Conservation (phyloP, 345 rosid genomes). For the Alliaria petiolata region DNA sequence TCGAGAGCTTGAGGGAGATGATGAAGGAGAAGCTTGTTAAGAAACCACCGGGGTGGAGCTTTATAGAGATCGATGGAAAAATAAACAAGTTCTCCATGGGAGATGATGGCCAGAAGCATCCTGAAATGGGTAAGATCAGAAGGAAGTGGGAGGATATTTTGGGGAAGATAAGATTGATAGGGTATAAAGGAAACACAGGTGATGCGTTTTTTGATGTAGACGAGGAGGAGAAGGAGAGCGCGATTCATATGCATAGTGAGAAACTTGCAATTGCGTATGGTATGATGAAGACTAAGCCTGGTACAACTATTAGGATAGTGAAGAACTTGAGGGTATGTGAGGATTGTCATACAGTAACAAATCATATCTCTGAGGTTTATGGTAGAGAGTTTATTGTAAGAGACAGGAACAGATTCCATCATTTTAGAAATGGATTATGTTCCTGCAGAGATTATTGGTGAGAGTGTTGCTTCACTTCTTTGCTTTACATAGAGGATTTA, state of each 20-base stretch:
- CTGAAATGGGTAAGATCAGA: conserved; percentile 53
- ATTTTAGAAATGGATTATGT: conserved; percentile 63
- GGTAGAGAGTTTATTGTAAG: conserved; percentile 63
- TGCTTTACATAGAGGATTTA: not conserved
- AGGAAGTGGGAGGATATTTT: conserved; percentile 62
- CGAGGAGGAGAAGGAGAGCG: conserved; percentile 68
- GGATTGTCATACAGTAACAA: conserved; percentile 70
- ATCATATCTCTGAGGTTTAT: conserved; percentile 56
- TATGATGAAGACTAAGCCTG: conserved; percentile 44
- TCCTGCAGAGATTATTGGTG: conserved; percentile 79
- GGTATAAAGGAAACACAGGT: conserved; percentile 47
- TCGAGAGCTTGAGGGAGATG: conserved; percentile 41
- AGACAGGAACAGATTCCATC: conserved; percentile 74
- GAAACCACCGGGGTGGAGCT: conserved; percentile 53
- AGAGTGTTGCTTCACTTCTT: not conserved
- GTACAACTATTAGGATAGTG: conserved; percentile 45
- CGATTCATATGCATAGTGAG: conserved; percentile 62
- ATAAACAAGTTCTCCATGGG: conserved; percentile 59
- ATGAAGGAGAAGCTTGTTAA: conserved; percentile 68
- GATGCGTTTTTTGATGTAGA: conserved; percentile 69
- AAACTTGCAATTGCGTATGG: conserved; percentile 72
- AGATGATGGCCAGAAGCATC: conserved; percentile 43
- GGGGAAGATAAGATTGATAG: conserved; percentile 45
- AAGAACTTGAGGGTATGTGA: conserved; percentile 78
- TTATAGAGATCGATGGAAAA: conserved; percentile 56